Evolutionary conservation across 306 rosid species (phyloP).

Genomic region (Inga laurina): DNA sequence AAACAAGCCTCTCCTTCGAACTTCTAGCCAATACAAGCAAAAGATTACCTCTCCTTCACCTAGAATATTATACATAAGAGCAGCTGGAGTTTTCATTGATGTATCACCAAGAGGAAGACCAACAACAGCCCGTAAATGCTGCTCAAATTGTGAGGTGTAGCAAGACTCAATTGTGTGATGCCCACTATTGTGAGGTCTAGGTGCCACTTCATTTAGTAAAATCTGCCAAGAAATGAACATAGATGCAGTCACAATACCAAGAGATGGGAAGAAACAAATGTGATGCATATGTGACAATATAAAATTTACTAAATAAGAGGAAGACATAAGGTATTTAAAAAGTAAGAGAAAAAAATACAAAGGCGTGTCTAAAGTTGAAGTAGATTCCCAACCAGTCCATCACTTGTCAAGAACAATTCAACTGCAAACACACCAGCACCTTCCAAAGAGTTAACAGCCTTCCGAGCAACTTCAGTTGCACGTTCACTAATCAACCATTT

Average conservation of each 20-base stretch:
- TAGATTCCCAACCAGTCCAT: conserved; percentile 65
- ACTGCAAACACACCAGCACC: conserved; percentile 99
- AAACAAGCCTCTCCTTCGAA: neutral
- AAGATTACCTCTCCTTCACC: conserved; percentile 81
- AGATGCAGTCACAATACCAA: conserved; percentile 11
- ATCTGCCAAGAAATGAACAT: conserved; percentile 51
- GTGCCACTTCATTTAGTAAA: conserved; percentile 93
- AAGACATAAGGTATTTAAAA: conserved; percentile 13
- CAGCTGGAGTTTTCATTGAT: conserved; percentile 85
- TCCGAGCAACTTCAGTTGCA: conserved; percentile 78
- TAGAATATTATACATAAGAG: conserved; percentile 83
- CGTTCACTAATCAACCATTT: conserved; percentile 63
- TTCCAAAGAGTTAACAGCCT: conserved; percentile 83
- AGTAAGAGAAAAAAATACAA: neutral
- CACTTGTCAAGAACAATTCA: conserved; percentile 78
- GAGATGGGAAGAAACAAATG: conserved; percentile 21
- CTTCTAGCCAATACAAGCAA: neutral
- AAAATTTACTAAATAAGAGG: conserved; percentile 18
- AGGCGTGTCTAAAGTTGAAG: conserved; percentile 19
- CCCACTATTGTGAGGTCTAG: conserved; percentile 97
- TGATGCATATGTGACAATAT: neutral
- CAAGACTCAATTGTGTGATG: conserved; percentile 94
- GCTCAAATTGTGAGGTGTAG: conserved; percentile 88
- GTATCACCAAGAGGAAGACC: conserved; percentile 99
- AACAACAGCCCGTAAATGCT: conserved; percentile 90